Base-by-base conservation (phyloP, 2,329 filamentous ascomycete species). In the Tolypocladium tundrense region DNA sequence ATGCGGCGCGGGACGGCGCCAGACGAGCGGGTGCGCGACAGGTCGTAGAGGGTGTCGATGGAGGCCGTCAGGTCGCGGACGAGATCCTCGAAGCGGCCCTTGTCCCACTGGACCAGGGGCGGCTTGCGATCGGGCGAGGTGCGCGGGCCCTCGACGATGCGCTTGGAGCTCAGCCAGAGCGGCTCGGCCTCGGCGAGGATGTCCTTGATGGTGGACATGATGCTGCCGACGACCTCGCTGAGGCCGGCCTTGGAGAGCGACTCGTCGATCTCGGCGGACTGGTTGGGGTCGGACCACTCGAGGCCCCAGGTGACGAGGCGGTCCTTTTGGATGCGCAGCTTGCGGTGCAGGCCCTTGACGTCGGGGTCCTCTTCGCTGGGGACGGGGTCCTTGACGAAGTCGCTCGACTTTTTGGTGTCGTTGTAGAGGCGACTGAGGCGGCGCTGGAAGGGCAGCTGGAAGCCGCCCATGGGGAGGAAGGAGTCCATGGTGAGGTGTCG, bases 171-270 rank as follows among this genome's bases (percentile, higher is more conserved):
- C 59, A 81, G 76, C 81, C 87, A 88, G 59, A 92, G 79, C 7
- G 84, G 82, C 67, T 92, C 88, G 1, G 87, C 86, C 70, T 92
- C 88, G 58, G 88, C 86, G 51, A 91, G 75, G 55, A 90, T 89
- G 64, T 91, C 88, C 67, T 90, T 90, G 68, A 92, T 91, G 54
- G 88, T 91, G 19, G 83, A 83, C 79, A 93, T 85, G 65, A 92
- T 88, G 69, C 87, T 90, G 59, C 85, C 84, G 56, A 92, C 88
- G 1, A 90, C 83, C 69, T 91, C 88, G 59, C 86, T 88, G 57
- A 92, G 74, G 27, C 88, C 89, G 56, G 87, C 86, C 68, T 88
- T 86, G 65, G 88, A 88, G 10, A 87, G 76, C 16, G 83, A 84
- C 66, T 86, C 83, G 66, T 87, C 84, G 61, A 92, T 91, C 70